phyloP scores from a whole-genome alignment of 306 rosid species.

The Acmispon strigosus region DNA sequence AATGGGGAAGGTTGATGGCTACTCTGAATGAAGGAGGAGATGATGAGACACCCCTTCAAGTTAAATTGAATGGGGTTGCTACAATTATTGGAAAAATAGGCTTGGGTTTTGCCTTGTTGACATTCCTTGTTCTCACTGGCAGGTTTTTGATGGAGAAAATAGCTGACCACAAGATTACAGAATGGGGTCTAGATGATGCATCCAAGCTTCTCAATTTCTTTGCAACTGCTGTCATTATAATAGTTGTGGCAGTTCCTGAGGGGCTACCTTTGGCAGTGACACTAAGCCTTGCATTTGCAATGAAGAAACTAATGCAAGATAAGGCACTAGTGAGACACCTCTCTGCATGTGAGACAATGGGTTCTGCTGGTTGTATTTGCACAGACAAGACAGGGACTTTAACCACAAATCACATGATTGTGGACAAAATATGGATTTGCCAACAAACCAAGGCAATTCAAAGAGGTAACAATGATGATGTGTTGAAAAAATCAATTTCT shows the following conservation, averaged over 20 bases:
- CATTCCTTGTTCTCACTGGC: constrained; percentile 64
- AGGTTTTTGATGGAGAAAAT: constrained; percentile 53
- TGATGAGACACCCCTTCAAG: constrained; percentile 92
- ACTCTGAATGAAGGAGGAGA: constrained; percentile 81
- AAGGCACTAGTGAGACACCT: constrained; percentile 88
- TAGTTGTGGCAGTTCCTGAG: constrained; percentile 93
- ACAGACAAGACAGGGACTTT: constrained; percentile 90
- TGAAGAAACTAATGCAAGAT: constrained; percentile 83
- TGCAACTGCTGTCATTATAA: constrained; percentile 77
- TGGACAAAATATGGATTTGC: constrained; percentile 63
- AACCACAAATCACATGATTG: constrained; percentile 92
- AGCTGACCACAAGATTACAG: constrained; percentile 19
- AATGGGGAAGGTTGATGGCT: constrained; percentile 93
- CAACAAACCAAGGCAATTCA: constrained; percentile 34
- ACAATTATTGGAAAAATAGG: constrained; percentile 90
- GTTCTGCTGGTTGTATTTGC: constrained; percentile 79
- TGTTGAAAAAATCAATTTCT: constrained; percentile 31
- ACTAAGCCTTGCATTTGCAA: constrained; percentile 86
- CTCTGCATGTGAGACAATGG: constrained; percentile 93
- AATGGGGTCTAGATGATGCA: constrained; percentile 63
- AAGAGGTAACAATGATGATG: neutral
- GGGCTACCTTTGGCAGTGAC: constrained; percentile 92
- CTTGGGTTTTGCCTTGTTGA: constrained; percentile 60
- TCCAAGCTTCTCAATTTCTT: constrained; percentile 55
- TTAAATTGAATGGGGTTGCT: constrained; percentile 88